A percentile compares a stretch with the other conserved stretches of the same genome.
Evolutionary conservation across 768 basidiomycete species (phyloP).

Genomic region (Rhodotorula paludigena): DNA sequence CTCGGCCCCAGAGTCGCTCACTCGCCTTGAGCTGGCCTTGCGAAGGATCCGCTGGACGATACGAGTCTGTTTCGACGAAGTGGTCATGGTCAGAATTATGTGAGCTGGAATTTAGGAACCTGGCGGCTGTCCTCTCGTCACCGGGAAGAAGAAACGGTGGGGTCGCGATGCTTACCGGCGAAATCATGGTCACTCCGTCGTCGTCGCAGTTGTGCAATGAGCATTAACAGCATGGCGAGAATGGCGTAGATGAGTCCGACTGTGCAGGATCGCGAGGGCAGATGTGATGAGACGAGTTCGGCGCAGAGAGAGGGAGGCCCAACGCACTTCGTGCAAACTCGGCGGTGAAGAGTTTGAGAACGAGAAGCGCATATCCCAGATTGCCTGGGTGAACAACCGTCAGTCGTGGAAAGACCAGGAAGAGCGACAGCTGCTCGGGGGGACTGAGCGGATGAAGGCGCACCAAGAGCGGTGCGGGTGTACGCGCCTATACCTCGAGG

Average conservation of each 20-base stretch:
- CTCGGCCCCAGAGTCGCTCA: conserved; percentile 64
- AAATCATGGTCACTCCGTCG: conserved; percentile 70
- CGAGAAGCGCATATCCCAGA: conserved; percentile 66
- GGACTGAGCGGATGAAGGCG: background rate
- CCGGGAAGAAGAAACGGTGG: conserved; percentile 46
- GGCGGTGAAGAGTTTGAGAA: conserved; percentile 71
- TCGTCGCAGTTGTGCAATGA: conserved; percentile 59
- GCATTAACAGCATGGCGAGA: conserved; percentile 59
- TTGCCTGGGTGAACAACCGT: conserved; percentile 46
- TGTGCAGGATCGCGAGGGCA: background rate
- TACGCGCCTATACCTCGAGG: conserved; percentile 57
- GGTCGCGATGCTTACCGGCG: conserved; percentile 54
- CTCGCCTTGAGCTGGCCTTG: conserved; percentile 44
- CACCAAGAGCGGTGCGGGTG: conserved; percentile 62
- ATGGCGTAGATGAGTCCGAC: conserved; percentile 46
- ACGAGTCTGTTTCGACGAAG: background rate
- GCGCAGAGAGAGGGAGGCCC: too few species aligned
- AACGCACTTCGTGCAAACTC: conserved; percentile 67
- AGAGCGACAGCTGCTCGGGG: too few species aligned
- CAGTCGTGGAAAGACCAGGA: too few species aligned
- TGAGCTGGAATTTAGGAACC: background rate
- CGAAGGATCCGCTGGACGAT: background rate
- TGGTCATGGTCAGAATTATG: background rate
- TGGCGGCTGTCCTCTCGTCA: too few species aligned
- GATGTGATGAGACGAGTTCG: too few species aligned